These are phyloP conservation scores for Chlorella sorokiniana DNA, from an alignment of 139 green algal species.

Conservation along the genomic window DNA sequence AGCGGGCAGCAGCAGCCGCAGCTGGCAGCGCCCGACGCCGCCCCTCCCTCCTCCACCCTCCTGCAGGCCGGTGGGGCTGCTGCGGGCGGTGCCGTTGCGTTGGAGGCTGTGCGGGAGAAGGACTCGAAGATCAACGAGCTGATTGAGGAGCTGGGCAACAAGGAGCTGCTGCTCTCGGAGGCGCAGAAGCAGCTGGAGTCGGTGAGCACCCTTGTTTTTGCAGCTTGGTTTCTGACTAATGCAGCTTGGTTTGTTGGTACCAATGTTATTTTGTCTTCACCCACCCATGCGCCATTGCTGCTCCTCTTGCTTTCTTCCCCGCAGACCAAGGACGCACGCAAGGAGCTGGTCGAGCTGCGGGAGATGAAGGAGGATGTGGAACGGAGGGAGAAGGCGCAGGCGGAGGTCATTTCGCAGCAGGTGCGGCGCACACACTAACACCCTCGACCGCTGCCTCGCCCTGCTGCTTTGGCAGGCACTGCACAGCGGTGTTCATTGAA, in stretches of 20 bases:
- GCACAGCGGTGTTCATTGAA: no score
- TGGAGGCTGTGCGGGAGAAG: constrained; percentile 62
- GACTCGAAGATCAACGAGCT: constrained; percentile 80
- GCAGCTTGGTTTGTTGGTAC: background rate
- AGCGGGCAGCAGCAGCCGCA: no score
- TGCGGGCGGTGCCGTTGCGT: background rate
- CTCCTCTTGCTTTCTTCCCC: background rate
- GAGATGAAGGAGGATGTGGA: constrained; percentile 93
- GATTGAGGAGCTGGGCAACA: constrained; percentile 79
- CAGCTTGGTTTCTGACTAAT: background rate
- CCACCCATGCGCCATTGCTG: background rate
- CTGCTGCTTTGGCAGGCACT: no score
- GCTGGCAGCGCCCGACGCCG: no score
- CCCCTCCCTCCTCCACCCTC: background rate
- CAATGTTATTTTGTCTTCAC: background rate
- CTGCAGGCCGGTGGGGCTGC: background rate
- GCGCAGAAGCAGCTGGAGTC: constrained; percentile 41
- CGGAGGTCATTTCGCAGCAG: constrained; percentile 79
- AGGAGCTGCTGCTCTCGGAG: constrained; percentile 61
- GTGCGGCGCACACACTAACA: no score
- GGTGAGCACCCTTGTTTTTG: background rate
- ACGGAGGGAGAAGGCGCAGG: constrained; percentile 87
- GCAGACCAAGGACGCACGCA: constrained; percentile 58
- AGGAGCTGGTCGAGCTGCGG: constrained; percentile 92
- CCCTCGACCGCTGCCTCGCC: no score